Conservation (phyloP, 2,329 filamentous ascomycete genomes). For the Fusarium heterosporum region DNA sequence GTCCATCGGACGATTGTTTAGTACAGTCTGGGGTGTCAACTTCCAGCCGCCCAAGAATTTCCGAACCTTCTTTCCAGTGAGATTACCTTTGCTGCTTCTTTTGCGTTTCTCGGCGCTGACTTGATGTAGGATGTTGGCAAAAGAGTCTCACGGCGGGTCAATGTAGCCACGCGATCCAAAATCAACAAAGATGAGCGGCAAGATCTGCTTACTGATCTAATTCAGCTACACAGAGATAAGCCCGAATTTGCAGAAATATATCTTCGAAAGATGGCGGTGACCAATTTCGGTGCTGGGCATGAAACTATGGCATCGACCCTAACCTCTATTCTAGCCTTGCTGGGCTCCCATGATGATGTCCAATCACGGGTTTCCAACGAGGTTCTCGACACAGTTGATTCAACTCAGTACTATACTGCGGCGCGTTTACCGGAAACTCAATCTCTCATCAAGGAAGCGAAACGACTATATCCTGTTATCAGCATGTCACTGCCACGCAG, state of each 20-base stretch:
- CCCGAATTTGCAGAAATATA: constrained; percentile 61
- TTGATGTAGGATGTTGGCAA: constrained; percentile 50
- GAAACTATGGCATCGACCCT: constrained; percentile 66
- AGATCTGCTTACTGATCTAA: constrained; percentile 61
- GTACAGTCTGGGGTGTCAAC: constrained; percentile 58
- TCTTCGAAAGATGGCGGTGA: constrained; percentile 63
- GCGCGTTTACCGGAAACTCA: constrained; percentile 52
- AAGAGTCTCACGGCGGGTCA: constrained; percentile 52
- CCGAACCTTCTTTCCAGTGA: constrained; percentile 62
- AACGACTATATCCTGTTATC: constrained; percentile 63
- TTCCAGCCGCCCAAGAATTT: constrained; percentile 59
- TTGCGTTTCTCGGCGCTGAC: neutral
- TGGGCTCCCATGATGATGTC: constrained; percentile 54
- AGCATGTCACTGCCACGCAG: constrained; percentile 63
- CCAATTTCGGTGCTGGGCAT: constrained; percentile 67
- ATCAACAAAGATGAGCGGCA: constrained; percentile 48
- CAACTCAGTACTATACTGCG: constrained; percentile 42
- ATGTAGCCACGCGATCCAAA: constrained; percentile 46
- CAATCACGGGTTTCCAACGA: constrained; percentile 52
- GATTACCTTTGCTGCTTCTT: constrained; percentile 3
- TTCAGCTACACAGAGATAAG: constrained; percentile 58
- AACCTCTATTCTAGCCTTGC: constrained; percentile 61
- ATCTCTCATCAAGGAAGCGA: constrained; percentile 63
- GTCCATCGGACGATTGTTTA: constrained; percentile 54
- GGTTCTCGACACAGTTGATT: constrained; percentile 37